phyloP scores from a whole-genome alignment of 257 asterid species.

The Echium plantagineum region DNA sequence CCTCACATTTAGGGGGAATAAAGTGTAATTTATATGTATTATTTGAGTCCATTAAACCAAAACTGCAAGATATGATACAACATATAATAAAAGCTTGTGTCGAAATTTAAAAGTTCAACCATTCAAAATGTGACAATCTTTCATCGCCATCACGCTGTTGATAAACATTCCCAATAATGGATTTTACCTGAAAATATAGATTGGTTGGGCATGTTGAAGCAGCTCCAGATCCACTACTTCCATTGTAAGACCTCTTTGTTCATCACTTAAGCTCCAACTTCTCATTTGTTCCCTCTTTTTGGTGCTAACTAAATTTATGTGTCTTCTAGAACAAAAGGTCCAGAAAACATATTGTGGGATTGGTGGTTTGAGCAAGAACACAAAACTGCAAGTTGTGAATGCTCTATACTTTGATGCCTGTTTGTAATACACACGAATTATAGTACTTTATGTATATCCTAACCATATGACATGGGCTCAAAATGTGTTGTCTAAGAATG shows the following conservation, averaged over 20 bases:
- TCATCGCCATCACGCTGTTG: background rate
- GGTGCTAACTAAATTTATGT: conserved; percentile 3
- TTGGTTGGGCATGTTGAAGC: conserved; percentile 49
- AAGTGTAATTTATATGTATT: no score
- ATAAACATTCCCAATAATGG: conserved; percentile 9
- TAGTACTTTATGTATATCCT: no score
- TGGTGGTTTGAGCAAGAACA: conserved; percentile 87
- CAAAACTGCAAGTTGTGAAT: conserved; percentile 74
- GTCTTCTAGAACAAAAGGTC: conserved; percentile 61
- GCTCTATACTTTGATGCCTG: conserved; percentile 58
- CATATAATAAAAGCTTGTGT: no score
- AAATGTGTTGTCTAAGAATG: no score
- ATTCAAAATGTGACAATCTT: no score
- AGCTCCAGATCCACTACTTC: conserved; percentile 73
- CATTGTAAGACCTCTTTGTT: conserved; percentile 33
- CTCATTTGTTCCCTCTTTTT: background rate
- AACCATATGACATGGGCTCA: conserved; percentile 31
- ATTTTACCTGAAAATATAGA: conserved; percentile 25
- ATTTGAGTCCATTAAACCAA: no score
- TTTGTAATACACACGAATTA: background rate
- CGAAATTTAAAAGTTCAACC: no score
- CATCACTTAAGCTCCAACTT: background rate
- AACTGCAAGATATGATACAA: no score
- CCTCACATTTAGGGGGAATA: no score
- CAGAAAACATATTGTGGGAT: conserved; percentile 72